Percentiles rank a stretch among this genome's conserved stretches.
Conservation (phyloP, 179 eudicot species). For the Beta lomatogona region DNA sequence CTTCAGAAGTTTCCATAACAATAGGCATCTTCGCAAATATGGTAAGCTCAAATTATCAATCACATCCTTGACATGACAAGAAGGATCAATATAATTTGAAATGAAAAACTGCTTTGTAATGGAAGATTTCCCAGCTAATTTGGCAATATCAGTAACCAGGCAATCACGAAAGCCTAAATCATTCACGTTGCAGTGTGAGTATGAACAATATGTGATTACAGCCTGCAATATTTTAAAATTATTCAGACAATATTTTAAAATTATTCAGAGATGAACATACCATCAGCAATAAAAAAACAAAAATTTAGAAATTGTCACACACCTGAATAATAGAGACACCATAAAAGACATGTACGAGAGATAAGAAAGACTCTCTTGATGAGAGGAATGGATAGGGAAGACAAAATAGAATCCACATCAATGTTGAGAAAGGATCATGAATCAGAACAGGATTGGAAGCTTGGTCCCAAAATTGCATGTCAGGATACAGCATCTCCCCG, state of each 20-base stretch:
- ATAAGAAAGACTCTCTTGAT: conserved; percentile 61
- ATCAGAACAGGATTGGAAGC: conserved; percentile 82
- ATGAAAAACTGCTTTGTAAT: conserved; percentile 48
- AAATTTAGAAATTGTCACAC: conserved; percentile 17
- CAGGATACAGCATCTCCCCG: conserved; percentile 53
- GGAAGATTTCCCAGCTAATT: conserved; percentile 45
- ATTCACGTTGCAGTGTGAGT: conserved; percentile 32
- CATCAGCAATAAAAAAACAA: neutral
- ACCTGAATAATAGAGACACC: conserved; percentile 76
- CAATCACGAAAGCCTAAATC: conserved; percentile 46
- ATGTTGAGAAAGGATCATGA: conserved; percentile 84
- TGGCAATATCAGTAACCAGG: conserved; percentile 60
- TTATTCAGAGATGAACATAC: neutral
- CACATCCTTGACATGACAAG: conserved; percentile 44
- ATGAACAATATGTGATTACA: conserved; percentile 48
- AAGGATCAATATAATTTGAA: conserved; percentile 55
- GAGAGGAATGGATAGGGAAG: conserved; percentile 74
- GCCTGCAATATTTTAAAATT: conserved; percentile 48
- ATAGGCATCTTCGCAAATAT: conserved; percentile 81
- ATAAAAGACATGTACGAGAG: conserved; percentile 83
- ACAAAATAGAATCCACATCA: conserved; percentile 92
- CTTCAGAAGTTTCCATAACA: conserved; percentile 73
- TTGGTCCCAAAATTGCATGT: conserved; percentile 73
- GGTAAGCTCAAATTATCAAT: conserved; percentile 73
- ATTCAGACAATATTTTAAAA: conserved; percentile 8